A percentile compares a stretch with the other conserved stretches of the same genome.
These are phyloP conservation scores for Limtongia smithiae DNA, from an alignment of 805 yeast species.

Conservation along the genomic window DNA sequence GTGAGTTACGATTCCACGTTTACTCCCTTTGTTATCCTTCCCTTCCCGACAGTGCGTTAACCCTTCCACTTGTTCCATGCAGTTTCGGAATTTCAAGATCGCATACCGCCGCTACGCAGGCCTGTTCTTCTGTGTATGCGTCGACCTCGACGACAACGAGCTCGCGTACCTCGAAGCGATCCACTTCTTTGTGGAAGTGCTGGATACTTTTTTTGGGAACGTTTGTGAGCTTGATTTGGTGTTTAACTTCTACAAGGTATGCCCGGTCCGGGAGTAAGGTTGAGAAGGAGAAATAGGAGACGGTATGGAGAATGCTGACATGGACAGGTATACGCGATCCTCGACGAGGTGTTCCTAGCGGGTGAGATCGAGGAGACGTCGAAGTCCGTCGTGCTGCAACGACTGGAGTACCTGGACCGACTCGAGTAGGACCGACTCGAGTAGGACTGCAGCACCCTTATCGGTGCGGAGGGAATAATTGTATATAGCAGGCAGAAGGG, in stretches of 20 bases:
- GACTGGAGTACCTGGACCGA: constrained; percentile 63
- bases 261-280: background rate
- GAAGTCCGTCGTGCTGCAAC: constrained; percentile 58
- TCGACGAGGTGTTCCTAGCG: constrained; percentile 84
- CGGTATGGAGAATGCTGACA: background rate
- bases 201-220: constrained; percentile 80
- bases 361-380: constrained; percentile 90
- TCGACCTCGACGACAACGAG: constrained; percentile 78
- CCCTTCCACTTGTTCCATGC: background rate
- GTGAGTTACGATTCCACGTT: constrained; percentile 9
- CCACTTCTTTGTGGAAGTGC: constrained; percentile 82
- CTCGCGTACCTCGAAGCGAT: constrained; percentile 76
- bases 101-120: constrained; percentile 93
- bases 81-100: constrained; percentile 57
- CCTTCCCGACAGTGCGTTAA: constrained; percentile 9
- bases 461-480: too few relatives aligned
- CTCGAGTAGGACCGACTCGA: constrained; percentile 43
- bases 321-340: constrained; percentile 54
- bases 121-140: constrained; percentile 76
- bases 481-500: too few relatives aligned
- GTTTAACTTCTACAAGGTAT: constrained; percentile 75
- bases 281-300: background rate
- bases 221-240: constrained; percentile 94
- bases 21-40: constrained; percentile 27
- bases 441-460: too few relatives aligned